phyloP scores from a whole-genome alignment of 768 basidiomycete genomes.

The Suillus occidentalis region DNA sequence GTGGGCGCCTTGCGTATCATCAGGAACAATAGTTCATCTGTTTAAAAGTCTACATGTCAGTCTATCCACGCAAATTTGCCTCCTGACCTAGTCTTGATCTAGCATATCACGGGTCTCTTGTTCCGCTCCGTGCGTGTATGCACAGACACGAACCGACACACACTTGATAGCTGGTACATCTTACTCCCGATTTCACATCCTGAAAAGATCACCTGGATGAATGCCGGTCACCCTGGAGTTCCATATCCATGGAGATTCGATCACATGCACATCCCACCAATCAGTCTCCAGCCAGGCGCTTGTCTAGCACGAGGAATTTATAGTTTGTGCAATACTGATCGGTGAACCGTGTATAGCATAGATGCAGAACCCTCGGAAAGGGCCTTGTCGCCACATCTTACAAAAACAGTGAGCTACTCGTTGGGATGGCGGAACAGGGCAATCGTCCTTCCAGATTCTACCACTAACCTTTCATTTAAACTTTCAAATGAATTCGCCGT shows the following conservation, averaged over 20 bases:
- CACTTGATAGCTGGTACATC: neutral
- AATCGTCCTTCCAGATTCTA: neutral
- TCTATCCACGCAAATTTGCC: neutral
- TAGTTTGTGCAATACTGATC: neutral
- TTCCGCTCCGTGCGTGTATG: neutral
- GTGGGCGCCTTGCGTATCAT: constrained; percentile 15
- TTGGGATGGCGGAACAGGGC: neutral
- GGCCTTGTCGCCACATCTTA: neutral
- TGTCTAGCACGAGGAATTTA: neutral
- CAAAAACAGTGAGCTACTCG: neutral
- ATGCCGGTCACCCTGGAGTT: neutral
- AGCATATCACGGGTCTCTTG: neutral
- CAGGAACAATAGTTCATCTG: constrained; percentile 19
- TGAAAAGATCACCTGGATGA: neutral
- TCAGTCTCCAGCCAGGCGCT: neutral
- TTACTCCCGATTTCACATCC: neutral
- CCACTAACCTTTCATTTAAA: neutral
- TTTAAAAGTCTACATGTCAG: neutral
- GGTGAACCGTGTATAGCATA: neutral
- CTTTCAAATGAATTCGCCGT: neutral
- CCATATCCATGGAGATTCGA: neutral
- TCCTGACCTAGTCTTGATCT: neutral
- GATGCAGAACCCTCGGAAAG: neutral
- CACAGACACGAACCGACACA: neutral
- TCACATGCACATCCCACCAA: neutral